Percentiles rank a stretch among this genome's conserved stretches.
Evolutionary conservation across 2,329 filamentous ascomycete species (phyloP).

Genomic region (Aspergillus amoenus): DNA sequence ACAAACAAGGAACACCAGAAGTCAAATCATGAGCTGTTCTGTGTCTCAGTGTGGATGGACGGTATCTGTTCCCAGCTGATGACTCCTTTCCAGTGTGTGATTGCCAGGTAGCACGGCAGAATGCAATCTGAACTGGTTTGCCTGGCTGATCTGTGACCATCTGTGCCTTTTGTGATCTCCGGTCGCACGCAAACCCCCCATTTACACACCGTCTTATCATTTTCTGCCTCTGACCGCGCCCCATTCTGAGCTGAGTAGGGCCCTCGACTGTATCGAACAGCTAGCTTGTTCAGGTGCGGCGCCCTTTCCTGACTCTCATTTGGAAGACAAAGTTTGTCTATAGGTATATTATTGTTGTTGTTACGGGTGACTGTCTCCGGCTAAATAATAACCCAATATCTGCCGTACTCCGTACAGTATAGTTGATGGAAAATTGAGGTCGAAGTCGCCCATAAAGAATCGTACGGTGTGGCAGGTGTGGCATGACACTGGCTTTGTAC

Average conservation of each 20-base stretch:
- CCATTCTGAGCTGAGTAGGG: too few relatives aligned
- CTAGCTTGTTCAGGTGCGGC: neutral
- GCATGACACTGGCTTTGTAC: conserved; percentile 1
- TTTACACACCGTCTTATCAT: neutral
- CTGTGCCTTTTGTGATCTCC: neutral
- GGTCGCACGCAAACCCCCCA: neutral
- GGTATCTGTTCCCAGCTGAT: neutral
- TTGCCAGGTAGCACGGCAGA: conserved; percentile 14
- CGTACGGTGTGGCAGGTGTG: neutral
- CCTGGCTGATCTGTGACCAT: neutral
- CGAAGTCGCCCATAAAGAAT: neutral
- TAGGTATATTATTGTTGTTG: neutral
- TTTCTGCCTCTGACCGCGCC: neutral
- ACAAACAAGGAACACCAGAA: neutral
- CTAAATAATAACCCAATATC: neutral
- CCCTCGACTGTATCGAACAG: too few relatives aligned
- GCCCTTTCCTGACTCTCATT: neutral
- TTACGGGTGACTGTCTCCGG: neutral
- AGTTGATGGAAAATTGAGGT: neutral
- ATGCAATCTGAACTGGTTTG: conserved; percentile 10
- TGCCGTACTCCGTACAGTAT: neutral
- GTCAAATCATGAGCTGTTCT: neutral
- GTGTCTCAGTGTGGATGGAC: neutral
- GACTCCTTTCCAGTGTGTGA: conserved; percentile 2
- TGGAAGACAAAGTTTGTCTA: neutral